These are phyloP conservation scores for Zygoascus bituminiphila DNA, from an alignment of 805 yeast species.

Conservation along the genomic window DNA sequence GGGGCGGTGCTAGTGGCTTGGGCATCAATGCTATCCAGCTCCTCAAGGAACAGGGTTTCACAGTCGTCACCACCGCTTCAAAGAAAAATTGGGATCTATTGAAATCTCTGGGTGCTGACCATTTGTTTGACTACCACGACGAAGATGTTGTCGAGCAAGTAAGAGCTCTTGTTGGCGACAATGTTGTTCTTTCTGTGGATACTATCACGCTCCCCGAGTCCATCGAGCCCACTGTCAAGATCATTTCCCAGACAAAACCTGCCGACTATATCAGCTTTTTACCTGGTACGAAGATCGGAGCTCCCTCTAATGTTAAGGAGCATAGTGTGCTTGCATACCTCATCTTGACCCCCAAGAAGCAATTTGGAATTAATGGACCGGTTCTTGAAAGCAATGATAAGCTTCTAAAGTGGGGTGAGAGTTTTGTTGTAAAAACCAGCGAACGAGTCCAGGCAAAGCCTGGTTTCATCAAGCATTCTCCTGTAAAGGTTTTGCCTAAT, in stretches of 20 bases:
- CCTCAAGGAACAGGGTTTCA: conserved; percentile 43
- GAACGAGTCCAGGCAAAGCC: neutral
- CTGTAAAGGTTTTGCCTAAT: neutral
- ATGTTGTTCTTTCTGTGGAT: conserved; percentile 22
- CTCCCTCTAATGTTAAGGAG: conserved; percentile 4
- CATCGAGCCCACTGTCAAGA: conserved; percentile 10
- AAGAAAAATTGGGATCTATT: conserved; percentile 36
- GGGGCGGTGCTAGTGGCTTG: conserved; percentile 51
- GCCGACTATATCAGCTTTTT: conserved; percentile 3
- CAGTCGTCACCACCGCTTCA: conserved; percentile 45
- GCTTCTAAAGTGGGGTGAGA: conserved; percentile 3
- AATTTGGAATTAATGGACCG: conserved; percentile 3
- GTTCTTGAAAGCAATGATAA: conserved; percentile 10
- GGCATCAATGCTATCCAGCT: conserved; percentile 53
- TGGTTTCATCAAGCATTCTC: neutral
- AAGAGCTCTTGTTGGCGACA: conserved; percentile 21
- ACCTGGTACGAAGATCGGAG: neutral
- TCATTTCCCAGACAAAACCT: conserved; percentile 11
- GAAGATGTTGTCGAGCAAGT: conserved; percentile 39
- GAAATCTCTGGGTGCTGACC: conserved; percentile 42
- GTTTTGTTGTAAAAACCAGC: conserved; percentile 1
- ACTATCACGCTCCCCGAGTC: conserved; percentile 20
- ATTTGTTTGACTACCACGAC: conserved; percentile 38
- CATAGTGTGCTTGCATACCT: conserved; percentile 13
- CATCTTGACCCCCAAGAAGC: conserved; percentile 9